Percentiles rank a stretch among this genome's conserved stretches.
Evolutionary conservation across 2,329 filamentous ascomycete species (phyloP).

Genomic region (Cryphonectria carpinicola): DNA sequence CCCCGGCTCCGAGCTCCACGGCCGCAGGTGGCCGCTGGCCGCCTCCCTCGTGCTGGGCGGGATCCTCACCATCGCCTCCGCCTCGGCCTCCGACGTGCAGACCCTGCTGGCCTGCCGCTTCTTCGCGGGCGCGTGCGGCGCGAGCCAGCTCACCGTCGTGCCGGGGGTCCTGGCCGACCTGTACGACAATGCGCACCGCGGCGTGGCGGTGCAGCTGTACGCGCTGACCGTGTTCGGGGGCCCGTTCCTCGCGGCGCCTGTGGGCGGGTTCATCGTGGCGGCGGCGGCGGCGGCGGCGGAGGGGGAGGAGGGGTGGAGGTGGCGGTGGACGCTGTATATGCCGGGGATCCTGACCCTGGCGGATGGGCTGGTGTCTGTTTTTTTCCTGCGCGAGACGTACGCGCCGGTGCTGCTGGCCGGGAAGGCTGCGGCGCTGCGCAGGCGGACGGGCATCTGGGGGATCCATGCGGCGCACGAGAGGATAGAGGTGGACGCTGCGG

Average conservation of each 20-base stretch:
- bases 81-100: slow-evolving; percentile 41
- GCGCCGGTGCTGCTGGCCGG: slow-evolving; percentile 19
- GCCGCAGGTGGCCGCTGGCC: slow-evolving; percentile 39
- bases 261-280: slow-evolving; percentile 20
- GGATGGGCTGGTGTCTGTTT: slow-evolving; percentile 14
- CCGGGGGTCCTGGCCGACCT: slow-evolving; percentile 22
- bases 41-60: slow-evolving; percentile 35
- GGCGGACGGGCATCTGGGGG: slow-evolving; percentile 34
- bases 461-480: slow-evolving; percentile 21
- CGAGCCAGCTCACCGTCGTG: slow-evolving; percentile 24
- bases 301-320: slow-evolving; percentile 10
- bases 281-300: not conserved
- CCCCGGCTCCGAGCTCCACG: slow-evolving; percentile 40
- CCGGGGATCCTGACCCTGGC: slow-evolving; percentile 21
- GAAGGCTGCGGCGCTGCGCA: slow-evolving; percentile 17
- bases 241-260: slow-evolving; percentile 20
- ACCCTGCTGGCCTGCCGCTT: slow-evolving; percentile 23
- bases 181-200: slow-evolving; percentile 22
- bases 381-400: slow-evolving; percentile 21
- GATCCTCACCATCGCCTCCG: slow-evolving; percentile 43
- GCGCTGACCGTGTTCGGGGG: slow-evolving; percentile 25
- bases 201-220: slow-evolving; percentile 24
- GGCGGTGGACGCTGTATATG: slow-evolving; percentile 25
- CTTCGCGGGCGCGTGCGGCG: slow-evolving; percentile 22
- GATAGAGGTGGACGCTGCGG: slow-evolving; percentile 22